Percentiles rank a stretch among this genome's conserved stretches.
These are phyloP conservation scores for Oryza australiensis DNA, from an alignment of 176 grass and related monocot species.

Conservation along the genomic window DNA sequence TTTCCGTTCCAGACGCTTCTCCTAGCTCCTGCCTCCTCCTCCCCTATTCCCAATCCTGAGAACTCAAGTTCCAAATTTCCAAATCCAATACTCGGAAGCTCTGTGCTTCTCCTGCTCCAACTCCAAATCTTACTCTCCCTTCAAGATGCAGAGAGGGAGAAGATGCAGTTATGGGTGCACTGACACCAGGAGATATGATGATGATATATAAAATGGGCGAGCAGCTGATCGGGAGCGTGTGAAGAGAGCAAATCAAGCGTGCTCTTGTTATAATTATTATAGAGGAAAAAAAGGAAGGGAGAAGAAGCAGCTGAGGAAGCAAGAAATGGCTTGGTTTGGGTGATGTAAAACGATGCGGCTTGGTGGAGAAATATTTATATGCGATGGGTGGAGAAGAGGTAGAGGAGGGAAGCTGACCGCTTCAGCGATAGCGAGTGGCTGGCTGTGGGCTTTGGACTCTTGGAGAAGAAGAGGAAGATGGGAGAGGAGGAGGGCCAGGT, in stretches of 20 bases:
- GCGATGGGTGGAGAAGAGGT: background rate
- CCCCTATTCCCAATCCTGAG: too few species aligned
- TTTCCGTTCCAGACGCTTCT: background rate
- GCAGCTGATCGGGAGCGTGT: background rate
- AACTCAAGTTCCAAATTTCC: background rate
- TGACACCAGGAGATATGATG: background rate
- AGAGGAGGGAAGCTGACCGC: background rate
- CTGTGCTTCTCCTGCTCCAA: background rate
- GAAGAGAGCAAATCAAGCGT: background rate
- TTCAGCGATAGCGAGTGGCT: slow-evolving; percentile 34
- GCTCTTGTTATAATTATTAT: too few species aligned
- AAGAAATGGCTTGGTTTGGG: background rate
- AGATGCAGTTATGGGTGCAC: background rate
- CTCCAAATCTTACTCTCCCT: background rate
- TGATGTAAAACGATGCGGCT: slow-evolving; percentile 41
- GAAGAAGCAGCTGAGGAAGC: background rate
- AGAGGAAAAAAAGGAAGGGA: background rate
- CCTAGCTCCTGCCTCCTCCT: background rate
- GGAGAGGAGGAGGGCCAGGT: background rate
- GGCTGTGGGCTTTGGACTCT: background rate
- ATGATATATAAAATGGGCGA: background rate
- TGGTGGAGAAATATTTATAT: slow-evolving; percentile 38
- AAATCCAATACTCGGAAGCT: background rate
- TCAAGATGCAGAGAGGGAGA: too few species aligned
- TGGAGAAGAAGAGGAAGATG: background rate